Evolutionary conservation across 768 basidiomycete genomes (phyloP).

Genomic region (Gloeopeniophorella convolvens): DNA sequence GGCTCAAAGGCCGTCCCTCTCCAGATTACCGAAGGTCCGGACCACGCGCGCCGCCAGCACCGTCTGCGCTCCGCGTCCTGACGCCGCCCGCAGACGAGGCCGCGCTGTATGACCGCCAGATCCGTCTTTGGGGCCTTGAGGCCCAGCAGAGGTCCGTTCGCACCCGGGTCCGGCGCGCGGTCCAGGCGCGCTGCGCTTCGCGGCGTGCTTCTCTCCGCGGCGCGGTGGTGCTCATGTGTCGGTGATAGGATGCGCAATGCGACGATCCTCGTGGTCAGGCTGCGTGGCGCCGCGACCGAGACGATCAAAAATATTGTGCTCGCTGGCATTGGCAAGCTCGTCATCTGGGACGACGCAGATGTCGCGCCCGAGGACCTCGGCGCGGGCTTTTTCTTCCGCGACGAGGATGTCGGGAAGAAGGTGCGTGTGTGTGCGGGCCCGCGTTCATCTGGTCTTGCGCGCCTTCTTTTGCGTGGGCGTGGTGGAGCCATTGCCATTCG

Average conservation of each 20-base stretch:
- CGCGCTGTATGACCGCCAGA: conserved; percentile 95
- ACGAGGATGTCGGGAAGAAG: conserved; percentile 87
- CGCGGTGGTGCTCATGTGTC: neutral
- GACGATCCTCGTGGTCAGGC: conserved; percentile 73
- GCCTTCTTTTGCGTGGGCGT: no score
- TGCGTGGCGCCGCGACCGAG: conserved; percentile 85
- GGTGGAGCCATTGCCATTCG: neutral
- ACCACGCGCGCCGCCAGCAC: neutral
- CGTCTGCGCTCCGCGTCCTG: neutral
- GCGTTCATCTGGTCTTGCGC: no score
- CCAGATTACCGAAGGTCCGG: conserved; percentile 27
- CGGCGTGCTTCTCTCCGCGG: neutral
- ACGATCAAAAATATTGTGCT: conserved; percentile 97
- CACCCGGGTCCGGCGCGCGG: conserved; percentile 3
- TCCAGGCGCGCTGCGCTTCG: no score
- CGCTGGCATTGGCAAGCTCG: conserved; percentile 86
- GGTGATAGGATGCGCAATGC: conserved; percentile 82
- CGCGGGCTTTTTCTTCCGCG: conserved; percentile 88
- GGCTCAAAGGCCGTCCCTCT: conserved; percentile 20
- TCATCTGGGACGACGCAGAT: conserved; percentile 72
- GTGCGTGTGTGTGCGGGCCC: conserved; percentile 42
- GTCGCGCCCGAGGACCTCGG: conserved; percentile 86
- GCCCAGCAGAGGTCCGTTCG: conserved; percentile 81
- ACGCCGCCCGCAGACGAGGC: conserved; percentile 42
- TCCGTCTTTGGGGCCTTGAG: conserved; percentile 96